Percentiles rank a stretch among this genome's conserved stretches.
phyloP scores from a whole-genome alignment of 2,329 filamentous ascomycete genomes.

The Dactylonectria estremocensis region DNA sequence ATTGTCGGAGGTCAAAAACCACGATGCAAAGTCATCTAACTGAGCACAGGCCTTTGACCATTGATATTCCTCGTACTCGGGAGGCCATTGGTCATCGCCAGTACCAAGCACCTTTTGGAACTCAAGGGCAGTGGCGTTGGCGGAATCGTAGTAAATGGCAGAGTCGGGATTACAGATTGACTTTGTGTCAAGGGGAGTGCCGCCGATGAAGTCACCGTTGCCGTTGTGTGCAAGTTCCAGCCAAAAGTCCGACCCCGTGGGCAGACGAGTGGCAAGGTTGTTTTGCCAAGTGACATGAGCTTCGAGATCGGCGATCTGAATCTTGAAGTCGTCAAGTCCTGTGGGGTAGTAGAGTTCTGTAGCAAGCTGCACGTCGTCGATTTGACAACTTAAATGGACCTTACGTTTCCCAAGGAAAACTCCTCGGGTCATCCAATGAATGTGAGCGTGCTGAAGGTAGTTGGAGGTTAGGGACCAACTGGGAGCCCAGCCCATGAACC shows the following conservation, averaged over 20 bases:
- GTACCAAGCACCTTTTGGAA: constrained; percentile 31
- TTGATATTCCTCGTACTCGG: not conserved
- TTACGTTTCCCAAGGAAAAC: constrained; percentile 40
- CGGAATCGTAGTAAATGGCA: constrained; percentile 30
- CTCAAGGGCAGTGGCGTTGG: constrained; percentile 33
- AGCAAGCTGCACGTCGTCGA: constrained; percentile 34
- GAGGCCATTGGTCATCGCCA: constrained; percentile 20
- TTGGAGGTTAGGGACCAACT: constrained; percentile 36
- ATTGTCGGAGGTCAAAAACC: constrained; percentile 33
- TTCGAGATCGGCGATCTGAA: constrained; percentile 32
- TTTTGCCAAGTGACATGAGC: constrained; percentile 35
- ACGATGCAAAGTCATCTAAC: constrained; percentile 34
- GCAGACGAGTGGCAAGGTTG: constrained; percentile 32
- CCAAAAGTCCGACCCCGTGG: constrained; percentile 31
- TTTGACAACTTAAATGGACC: constrained; percentile 33
- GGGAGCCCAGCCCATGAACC: constrained; percentile 39
- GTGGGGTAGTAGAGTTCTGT: constrained; percentile 32
- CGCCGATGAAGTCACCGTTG: constrained; percentile 36
- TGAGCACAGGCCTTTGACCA: constrained; percentile 36
- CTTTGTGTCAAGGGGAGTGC: not conserved
- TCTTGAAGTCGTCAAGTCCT: constrained; percentile 31
- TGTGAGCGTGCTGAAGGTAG: constrained; percentile 36
- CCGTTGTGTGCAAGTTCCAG: constrained; percentile 38
- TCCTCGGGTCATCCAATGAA: constrained; percentile 39
- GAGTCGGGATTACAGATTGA: constrained; percentile 19